Percentiles rank a stretch among this genome's conserved stretches.
Evolutionary conservation across 805 yeast genomes (phyloP).

Genomic region (Kregervanrija fluxuum): DNA sequence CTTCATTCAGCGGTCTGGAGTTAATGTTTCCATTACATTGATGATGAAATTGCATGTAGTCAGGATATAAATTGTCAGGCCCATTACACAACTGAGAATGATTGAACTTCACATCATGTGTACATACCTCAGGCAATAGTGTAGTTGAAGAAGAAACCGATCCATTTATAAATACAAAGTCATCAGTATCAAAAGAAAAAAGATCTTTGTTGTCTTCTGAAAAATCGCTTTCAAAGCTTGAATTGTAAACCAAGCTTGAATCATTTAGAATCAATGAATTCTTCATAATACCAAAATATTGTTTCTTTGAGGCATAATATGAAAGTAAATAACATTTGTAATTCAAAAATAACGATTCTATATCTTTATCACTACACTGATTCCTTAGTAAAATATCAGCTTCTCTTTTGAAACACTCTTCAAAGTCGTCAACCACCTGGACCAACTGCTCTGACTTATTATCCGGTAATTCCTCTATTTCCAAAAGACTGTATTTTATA

Average conservation of each 20-base stretch:
- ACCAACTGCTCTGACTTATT: background rate
- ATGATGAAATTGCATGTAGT: no score
- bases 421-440: constrained; percentile 2
- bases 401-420: constrained; percentile 5
- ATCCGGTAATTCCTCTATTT: constrained; percentile 1
- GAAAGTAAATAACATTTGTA: constrained; percentile 4
- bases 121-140: background rate
- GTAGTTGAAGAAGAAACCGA: background rate
- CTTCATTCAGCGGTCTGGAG: no score
- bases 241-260: no score
- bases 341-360: constrained; percentile 1
- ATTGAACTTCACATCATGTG: background rate
- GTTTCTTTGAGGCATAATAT: background rate
- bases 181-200: background rate
- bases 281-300: background rate
- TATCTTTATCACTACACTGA: constrained; percentile 3
- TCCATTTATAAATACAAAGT: constrained; percentile 4
- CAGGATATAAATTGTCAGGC: background rate
- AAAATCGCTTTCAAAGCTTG: background rate
- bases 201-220: background rate
- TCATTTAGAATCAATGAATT: no score
- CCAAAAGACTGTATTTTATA: background rate
- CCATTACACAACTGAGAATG: constrained; percentile 1
- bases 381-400: constrained; percentile 4
- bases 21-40: no score